Conservation (phyloP, 345 rosid genomes). For the Mercurialis annua region DNA sequence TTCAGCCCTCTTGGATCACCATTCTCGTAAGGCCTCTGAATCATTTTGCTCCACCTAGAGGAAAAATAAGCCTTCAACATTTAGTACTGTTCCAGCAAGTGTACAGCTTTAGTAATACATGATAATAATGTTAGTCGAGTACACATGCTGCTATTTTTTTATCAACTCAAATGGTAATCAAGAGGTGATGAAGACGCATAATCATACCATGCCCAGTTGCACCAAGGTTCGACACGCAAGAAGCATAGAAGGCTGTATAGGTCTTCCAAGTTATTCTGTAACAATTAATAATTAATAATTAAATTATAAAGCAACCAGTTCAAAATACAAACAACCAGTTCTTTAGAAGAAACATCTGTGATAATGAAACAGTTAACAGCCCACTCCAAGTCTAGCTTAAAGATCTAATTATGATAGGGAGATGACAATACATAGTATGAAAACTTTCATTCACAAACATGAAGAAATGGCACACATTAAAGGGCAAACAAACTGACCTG, state of each 20-base stretch:
- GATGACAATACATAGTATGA: not conserved
- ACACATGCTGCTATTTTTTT: not conserved
- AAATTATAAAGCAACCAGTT: too few species aligned
- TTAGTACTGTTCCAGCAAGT: not conserved
- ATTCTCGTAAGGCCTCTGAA: slow-evolving; percentile 62
- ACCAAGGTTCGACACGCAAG: slow-evolving; percentile 71
- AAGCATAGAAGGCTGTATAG: slow-evolving; percentile 68
- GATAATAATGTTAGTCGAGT: not conserved
- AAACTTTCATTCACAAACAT: not conserved
- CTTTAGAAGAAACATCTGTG: not conserved
- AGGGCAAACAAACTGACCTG: slow-evolving; percentile 34
- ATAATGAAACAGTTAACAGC: not conserved
- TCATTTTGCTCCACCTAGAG: slow-evolving; percentile 59
- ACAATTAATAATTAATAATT: not conserved
- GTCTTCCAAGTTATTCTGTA: slow-evolving; percentile 67
- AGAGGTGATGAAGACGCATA: not conserved
- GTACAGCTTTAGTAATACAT: not conserved
- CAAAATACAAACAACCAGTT: too few species aligned
- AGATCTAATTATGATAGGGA: not conserved
- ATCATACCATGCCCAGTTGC: slow-evolving; percentile 67
- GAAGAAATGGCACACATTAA: not conserved
- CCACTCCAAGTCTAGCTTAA: too few species aligned
- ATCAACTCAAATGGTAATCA: not conserved
- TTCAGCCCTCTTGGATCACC: slow-evolving; percentile 61
- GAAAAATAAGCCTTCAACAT: slow-evolving; percentile 11